phyloP scores from a whole-genome alignment of 75 land plant genomes.

The Picea glauca region DNA sequence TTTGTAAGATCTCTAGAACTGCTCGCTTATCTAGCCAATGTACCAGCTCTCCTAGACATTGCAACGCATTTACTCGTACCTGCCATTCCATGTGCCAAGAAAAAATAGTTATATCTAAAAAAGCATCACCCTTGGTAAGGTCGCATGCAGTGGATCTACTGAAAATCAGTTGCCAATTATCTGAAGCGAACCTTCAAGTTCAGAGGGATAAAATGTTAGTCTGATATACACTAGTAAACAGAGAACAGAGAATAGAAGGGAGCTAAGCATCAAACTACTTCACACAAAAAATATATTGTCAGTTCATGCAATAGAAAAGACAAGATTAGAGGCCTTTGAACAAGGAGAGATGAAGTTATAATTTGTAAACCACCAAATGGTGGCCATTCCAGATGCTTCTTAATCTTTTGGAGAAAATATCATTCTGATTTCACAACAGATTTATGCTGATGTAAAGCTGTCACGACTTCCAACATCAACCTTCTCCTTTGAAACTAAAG shows the following conservation, averaged over 20 bases:
- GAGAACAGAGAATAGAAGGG: not conserved
- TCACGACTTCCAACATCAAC: too few relatives aligned
- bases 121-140: not conserved
- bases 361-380: too few relatives aligned
- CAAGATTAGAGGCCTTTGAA: not conserved
- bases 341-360: not conserved
- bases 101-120: not conserved
- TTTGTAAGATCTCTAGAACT: slow-evolving; percentile 80
- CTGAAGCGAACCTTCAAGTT: not conserved
- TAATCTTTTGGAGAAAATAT: too few relatives aligned
- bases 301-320: not conserved
- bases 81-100: slow-evolving; percentile 16
- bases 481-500: too few relatives aligned
- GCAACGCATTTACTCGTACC: slow-evolving; percentile 96
- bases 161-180: not conserved
- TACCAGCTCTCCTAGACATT: slow-evolving; percentile 89
- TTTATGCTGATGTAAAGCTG: too few relatives aligned
- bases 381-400: too few relatives aligned
- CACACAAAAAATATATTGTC: not conserved
- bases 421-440: too few relatives aligned
- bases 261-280: not conserved
- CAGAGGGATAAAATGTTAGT: not conserved
- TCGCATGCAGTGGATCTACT: not conserved
- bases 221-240: not conserved
- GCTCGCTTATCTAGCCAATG: slow-evolving; percentile 73